Evolutionary conservation across 2,329 filamentous ascomycete species (phyloP).

Genomic region (Cercospora brassicicola): DNA sequence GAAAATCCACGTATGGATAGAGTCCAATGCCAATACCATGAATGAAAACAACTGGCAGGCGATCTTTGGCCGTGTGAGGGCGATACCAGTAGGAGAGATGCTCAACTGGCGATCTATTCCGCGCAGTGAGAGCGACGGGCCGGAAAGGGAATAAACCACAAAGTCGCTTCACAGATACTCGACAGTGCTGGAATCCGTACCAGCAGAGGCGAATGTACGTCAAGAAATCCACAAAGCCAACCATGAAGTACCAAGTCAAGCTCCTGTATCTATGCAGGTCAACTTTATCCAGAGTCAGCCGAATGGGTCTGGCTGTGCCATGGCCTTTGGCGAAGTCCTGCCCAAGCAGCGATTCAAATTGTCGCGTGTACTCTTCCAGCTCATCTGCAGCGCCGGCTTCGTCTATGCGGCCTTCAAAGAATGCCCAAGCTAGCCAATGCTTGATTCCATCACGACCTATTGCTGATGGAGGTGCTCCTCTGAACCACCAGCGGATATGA

Average conservation of each 20-base stretch:
- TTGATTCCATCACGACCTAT: conserved; percentile 64
- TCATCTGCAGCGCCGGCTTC: conserved; percentile 57
- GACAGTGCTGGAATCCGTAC: conserved; percentile 58
- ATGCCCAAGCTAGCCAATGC: conserved; percentile 68
- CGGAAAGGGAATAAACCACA: conserved; percentile 54
- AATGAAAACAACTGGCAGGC: conserved; percentile 64
- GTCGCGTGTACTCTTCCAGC: conserved; percentile 56
- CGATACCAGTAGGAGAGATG: conserved; percentile 61
- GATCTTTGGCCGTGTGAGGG: conserved; percentile 60
- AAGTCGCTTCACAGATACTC: conserved; percentile 39
- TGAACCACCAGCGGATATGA: conserved; percentile 66
- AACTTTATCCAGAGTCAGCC: conserved; percentile 64
- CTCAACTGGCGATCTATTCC: conserved; percentile 50
- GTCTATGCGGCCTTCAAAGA: conserved; percentile 61
- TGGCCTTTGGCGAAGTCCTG: conserved; percentile 53
- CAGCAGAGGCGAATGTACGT: conserved; percentile 18
- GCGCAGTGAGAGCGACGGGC: conserved; percentile 52
- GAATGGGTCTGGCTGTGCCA: conserved; percentile 57
- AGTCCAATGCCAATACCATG: conserved; percentile 68
- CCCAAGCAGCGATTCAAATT: conserved; percentile 54
- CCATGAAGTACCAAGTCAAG: conserved; percentile 21
- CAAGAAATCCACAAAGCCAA: conserved; percentile 21
- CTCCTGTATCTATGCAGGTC: conserved; percentile 46
- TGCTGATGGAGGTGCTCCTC: conserved; percentile 57
- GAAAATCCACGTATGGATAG: conserved; percentile 51